phyloP scores from a whole-genome alignment of 306 rosid genomes.

The Fagus sylvatica region DNA sequence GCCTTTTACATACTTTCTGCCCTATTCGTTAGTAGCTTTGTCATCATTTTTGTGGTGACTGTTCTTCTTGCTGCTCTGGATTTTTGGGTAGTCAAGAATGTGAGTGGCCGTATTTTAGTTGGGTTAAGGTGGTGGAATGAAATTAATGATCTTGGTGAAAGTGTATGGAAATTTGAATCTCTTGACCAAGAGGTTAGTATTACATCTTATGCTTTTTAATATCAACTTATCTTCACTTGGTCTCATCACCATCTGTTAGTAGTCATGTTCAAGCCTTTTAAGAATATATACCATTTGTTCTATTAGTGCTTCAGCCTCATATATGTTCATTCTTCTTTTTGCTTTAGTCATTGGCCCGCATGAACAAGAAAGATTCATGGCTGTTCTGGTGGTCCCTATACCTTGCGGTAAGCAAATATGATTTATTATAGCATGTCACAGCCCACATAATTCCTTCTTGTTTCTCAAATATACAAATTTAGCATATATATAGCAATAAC shows the following conservation, averaged over 20 bases:
- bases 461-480: too few species aligned
- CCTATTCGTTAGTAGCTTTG: constrained; percentile 79
- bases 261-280: constrained; percentile 8
- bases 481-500: neutral
- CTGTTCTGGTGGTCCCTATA: constrained; percentile 98
- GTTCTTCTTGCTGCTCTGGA: constrained; percentile 96
- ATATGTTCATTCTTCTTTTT: constrained; percentile 19
- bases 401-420: constrained; percentile 61
- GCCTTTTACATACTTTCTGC: constrained; percentile 94
- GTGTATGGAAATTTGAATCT: constrained; percentile 97
- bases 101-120: constrained; percentile 93
- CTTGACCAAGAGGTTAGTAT: constrained; percentile 88
- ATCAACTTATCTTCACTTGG: constrained; percentile 17
- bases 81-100: constrained; percentile 99
- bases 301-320: constrained; percentile 13
- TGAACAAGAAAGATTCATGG: constrained; percentile 98
- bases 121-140: constrained; percentile 99
- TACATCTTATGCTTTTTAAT: neutral
- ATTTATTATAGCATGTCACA: constrained; percentile 7
- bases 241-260: neutral
- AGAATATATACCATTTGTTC: constrained; percentile 14
- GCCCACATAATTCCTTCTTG: neutral
- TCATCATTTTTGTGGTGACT: constrained; percentile 96
- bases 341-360: constrained; percentile 77
- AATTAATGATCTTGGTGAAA: constrained; percentile 93